Conservation (phyloP, 2,329 filamentous ascomycete species). For the Pseudofabraea citricarpa region DNA sequence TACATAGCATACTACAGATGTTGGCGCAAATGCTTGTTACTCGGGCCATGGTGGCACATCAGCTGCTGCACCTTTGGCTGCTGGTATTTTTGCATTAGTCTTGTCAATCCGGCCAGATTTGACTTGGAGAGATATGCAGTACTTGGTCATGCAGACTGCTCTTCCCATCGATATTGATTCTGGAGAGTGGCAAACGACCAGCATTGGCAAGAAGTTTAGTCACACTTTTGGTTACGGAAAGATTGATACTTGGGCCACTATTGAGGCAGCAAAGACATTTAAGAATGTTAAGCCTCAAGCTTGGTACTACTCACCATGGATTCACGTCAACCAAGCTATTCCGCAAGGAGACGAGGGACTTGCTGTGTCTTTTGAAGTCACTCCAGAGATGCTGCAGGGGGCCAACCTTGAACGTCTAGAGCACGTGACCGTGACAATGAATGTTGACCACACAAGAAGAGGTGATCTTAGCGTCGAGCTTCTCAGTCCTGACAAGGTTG, state of each 20-base stretch:
- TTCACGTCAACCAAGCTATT: conserved; percentile 80
- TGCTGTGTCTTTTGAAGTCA: conserved; percentile 76
- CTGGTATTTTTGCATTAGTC: conserved; percentile 86
- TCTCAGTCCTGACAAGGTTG: conserved; percentile 73
- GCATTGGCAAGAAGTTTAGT: conserved; percentile 80
- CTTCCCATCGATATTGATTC: conserved; percentile 70
- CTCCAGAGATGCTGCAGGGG: conserved; percentile 69
- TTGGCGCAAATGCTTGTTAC: conserved; percentile 77
- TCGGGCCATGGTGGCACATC: conserved; percentile 88
- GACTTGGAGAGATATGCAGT: conserved; percentile 92
- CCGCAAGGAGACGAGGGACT: conserved; percentile 81
- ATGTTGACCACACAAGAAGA: conserved; percentile 78
- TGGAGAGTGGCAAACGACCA: conserved; percentile 76
- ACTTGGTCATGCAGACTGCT: conserved; percentile 80
- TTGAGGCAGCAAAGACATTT: conserved; percentile 83
- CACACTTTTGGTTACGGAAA: conserved; percentile 97
- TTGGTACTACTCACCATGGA: conserved; percentile 92
- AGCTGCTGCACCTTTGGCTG: conserved; percentile 86
- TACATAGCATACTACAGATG: conserved; percentile 80
- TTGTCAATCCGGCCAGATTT: conserved; percentile 81
- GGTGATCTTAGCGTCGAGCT: conserved; percentile 93
- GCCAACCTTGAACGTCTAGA: conserved; percentile 85
- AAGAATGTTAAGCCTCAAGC: conserved; percentile 88
- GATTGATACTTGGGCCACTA: conserved; percentile 79
- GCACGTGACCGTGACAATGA: conserved; percentile 98